Percentiles rank a stretch among this genome's conserved stretches.
Evolutionary conservation across 1,139 yeast species (phyloP).

Genomic region (Hanseniaspora uvarum): DNA sequence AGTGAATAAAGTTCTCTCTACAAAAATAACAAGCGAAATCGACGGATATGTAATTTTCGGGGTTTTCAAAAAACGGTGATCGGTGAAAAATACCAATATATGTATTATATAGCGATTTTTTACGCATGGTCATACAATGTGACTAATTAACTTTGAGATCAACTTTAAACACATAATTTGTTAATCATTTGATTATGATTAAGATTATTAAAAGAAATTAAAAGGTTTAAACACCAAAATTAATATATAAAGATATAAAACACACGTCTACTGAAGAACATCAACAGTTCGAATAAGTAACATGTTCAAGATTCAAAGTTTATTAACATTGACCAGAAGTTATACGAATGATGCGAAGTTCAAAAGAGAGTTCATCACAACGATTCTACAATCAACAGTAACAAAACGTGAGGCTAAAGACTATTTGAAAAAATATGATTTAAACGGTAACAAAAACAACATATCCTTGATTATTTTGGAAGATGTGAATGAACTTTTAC

Average conservation of each 20-base stretch:
- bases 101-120: too few species aligned
- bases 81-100: too few species aligned
- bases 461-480: slow-evolving; percentile 28
- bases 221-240: too few species aligned
- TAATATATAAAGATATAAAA: background rate
- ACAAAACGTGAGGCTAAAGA: slow-evolving; percentile 66
- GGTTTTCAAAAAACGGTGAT: too few species aligned
- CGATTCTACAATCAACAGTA: slow-evolving; percentile 63
- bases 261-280: background rate
- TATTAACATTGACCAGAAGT: background rate
- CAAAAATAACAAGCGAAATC: too few species aligned
- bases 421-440: slow-evolving; percentile 48
- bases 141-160: too few species aligned
- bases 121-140: too few species aligned
- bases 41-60: too few species aligned
- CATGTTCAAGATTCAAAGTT: background rate
- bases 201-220: too few species aligned
- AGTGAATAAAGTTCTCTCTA: too few species aligned
- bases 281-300: background rate
- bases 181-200: too few species aligned
- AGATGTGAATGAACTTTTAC: slow-evolving; percentile 18
- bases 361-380: slow-evolving; percentile 48
- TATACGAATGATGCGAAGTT: slow-evolving; percentile 27
- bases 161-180: too few species aligned
- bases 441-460: slow-evolving; percentile 22